Base-by-base conservation (phyloP, 129 eudicot genomes). In the Flaveria brownii region DNA sequence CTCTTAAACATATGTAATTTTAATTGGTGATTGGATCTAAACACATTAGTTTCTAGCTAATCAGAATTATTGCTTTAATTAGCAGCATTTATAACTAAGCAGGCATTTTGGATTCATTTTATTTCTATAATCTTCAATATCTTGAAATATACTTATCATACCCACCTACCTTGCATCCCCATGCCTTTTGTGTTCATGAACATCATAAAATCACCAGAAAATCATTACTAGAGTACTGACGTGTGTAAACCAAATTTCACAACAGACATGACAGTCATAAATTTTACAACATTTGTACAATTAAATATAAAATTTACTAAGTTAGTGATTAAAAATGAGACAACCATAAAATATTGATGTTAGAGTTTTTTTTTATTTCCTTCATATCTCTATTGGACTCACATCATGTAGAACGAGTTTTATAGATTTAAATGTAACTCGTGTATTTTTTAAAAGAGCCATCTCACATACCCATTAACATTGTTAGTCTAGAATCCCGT, bases 21-120 rank as follows among this genome's bases (percentile, higher is more conserved):
- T 41, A 50, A 80, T 76, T 81, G 77, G 80, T 74, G 77, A 83
- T 83, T 83, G 81, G 85, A 65, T 77, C 72, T 77, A 52, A 55
- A 52, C 84, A 28, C 82, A 56, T 71, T 68, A 54, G 69, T 65
- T 74, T 55, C 17, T 26, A 70, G 71, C 86, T 78, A 84, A 81
- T 81, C 82, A 74, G 57, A 70, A 67, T 76, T 78, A 72, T 83
- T 39, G 39, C 66, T 73, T 68, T 73, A 64, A 76, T 80, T 73
- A 73, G 9, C 70, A 73, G 16, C 84, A 42, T 55, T 23, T 67
- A 30, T 43, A 80, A 67, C 71, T 74, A 74, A 28, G 64, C 65
- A 71, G 61, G 17, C 66, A 64, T 72, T 78, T 71, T 71, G 26
- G 60, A 17, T 62, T 47, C 64, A 22, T 4, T 6, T 26, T 43